Base-by-base conservation (phyloP, 2,329 filamentous ascomycete genomes). In the Pseudocercospora cruenta region DNA sequence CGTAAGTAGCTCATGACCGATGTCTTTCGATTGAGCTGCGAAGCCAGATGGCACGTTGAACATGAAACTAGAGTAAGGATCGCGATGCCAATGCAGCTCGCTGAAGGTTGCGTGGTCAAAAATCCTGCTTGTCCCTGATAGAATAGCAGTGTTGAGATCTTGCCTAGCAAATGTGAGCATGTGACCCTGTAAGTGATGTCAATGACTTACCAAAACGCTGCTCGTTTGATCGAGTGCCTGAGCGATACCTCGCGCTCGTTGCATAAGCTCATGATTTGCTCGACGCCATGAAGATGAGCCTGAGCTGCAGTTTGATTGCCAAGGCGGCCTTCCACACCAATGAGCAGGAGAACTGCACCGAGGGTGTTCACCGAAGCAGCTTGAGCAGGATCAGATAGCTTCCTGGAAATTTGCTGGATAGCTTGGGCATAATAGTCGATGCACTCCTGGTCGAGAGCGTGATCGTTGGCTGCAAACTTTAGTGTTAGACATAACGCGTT, bases 51-150 rank as follows among this genome's bases (percentile, higher is more conserved):
- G 51, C 4, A 31, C 22, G 21, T 2, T 55, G 28, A 26, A 55
- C 24, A 24, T 31, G 21, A 9, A 31, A 10, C 2, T 26, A 5
- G 22, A 55, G 51, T 26, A 55, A 12, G 24, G 51, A 28, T 55
- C 51, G 24, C 51, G 51, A 55, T 55, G 51, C 51, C 51, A 55
- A n/a, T 55, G 51, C 16, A 55, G 51, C 22, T 55, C 51, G 8
- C 22, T 31, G 28, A 55, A 55, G 8, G 51, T 55, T n/a, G 31
- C 51, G n/a, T 55, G 51, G 31, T 55, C 14, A 14, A 55, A 55
- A 14, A 28, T 31, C 22, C 51, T 24, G 16, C 28, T n/a, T 28
- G 51, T 55, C 16, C 28, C 51, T 24, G 51, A 22, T 31, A 55
- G 16, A 31, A 14, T 22, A 31, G 51, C 22, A 26, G 51, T 55